A percentile compares a stretch with the other conserved stretches of the same genome.
Evolutionary conservation across 2,329 filamentous ascomycete genomes (phyloP).

Genomic region (Teratosphaeria epicoccoides): DNA sequence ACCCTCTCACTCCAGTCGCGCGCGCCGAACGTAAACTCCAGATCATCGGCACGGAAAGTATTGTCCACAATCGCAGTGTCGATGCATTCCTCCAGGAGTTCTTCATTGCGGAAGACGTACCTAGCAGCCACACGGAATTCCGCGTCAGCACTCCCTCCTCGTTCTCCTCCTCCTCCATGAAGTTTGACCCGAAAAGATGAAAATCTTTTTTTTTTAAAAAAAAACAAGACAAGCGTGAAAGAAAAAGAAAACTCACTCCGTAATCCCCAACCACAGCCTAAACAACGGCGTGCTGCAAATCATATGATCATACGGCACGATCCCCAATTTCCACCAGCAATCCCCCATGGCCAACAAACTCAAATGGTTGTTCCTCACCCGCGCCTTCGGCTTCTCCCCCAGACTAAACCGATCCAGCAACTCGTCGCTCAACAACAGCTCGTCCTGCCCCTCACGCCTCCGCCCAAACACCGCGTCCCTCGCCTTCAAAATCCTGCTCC

Average conservation of each 20-base stretch:
- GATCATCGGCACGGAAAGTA: constrained; percentile 85
- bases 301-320: constrained; percentile 98
- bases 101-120: constrained; percentile 76
- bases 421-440: constrained; percentile 65
- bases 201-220: too few relatives aligned
- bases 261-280: constrained; percentile 92
- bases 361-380: constrained; percentile 83
- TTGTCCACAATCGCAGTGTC: constrained; percentile 79
- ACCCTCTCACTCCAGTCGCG: constrained; percentile 94
- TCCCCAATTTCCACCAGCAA: constrained; percentile 89
- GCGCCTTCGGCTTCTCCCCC: constrained; percentile 54
- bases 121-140: too few relatives aligned
- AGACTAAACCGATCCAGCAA: constrained; percentile 84
- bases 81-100: constrained; percentile 64
- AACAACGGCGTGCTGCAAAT: constrained; percentile 97
- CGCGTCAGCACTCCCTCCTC: too few relatives aligned
- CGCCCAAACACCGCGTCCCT: constrained; percentile 57
- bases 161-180: not conserved
- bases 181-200: not conserved
- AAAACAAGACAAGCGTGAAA: too few relatives aligned
- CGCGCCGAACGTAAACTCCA: constrained; percentile 96
- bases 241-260: constrained; percentile 42
- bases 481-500: constrained; percentile 64
- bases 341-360: constrained; percentile 93
- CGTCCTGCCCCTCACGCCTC: constrained; percentile 43